These are phyloP conservation scores for Epichloe sibirici DNA, from an alignment of 2,329 filamentous ascomycete genomes.

Conservation along the genomic window DNA sequence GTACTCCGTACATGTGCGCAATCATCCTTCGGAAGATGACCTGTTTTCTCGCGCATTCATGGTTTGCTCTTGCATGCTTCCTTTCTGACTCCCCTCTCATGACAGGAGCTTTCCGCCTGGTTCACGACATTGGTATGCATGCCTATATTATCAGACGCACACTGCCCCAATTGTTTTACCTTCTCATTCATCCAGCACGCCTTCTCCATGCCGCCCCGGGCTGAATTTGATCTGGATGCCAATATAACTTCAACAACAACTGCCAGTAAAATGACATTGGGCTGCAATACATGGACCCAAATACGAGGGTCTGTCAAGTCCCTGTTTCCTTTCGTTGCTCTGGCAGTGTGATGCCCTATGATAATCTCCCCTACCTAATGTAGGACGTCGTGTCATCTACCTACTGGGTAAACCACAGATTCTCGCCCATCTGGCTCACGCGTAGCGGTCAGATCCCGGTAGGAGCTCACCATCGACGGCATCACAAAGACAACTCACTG, in stretches of 20 bases:
- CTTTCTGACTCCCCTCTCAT: neutral
- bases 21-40: too few species aligned
- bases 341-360: neutral
- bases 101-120: neutral
- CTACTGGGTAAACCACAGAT: too few species aligned
- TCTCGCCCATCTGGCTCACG: neutral
- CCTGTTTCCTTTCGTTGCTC: neutral
- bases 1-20: too few species aligned
- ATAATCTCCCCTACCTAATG: neutral
- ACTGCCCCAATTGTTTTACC: neutral
- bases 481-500: too few species aligned
- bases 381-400: neutral
- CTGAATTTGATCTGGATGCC: neutral
- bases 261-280: neutral
- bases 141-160: neutral
- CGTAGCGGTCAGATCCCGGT: neutral
- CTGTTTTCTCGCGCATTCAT: too few species aligned
- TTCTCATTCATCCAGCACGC: neutral
- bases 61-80: too few species aligned
- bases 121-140: neutral
- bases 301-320: neutral
- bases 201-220: neutral
- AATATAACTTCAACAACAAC: neutral
- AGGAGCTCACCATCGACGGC: neutral
- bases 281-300: slow-evolving; percentile 1